A percentile compares a stretch with the other conserved stretches of the same genome.
Evolutionary conservation across 257 asterid genomes (phyloP).

Genomic region (Linderniella brevidens): DNA sequence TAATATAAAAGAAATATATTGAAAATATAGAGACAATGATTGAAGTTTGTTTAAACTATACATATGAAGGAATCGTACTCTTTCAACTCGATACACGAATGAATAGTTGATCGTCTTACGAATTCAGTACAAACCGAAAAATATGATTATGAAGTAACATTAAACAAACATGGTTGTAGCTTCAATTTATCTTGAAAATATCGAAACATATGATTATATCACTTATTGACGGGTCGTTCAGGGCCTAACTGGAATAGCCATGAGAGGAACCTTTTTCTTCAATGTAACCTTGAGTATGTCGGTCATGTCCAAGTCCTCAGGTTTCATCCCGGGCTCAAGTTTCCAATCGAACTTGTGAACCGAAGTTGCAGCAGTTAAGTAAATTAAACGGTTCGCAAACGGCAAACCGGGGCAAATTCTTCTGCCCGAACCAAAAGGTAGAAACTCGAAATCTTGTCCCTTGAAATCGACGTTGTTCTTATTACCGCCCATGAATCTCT

Average conservation of each 20-base stretch:
- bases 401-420: conserved; percentile 2
- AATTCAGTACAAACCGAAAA: no score
- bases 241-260: background rate
- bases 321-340: background rate
- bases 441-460: background rate
- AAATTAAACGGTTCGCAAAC: background rate
- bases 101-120: no score
- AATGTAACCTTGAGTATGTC: background rate
- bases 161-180: no score
- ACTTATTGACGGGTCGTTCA: no score
- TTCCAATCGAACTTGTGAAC: conserved; percentile 1
- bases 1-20: no score
- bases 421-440: conserved; percentile 3
- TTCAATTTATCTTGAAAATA: no score
- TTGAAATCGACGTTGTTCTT: background rate
- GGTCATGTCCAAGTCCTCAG: background rate
- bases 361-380: background rate
- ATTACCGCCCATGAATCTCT: background rate
- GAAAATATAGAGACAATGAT: no score
- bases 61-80: no score
- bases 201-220: no score
- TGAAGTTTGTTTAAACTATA: no score
- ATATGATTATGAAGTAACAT: no score
- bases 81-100: no score
- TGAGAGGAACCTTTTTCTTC: background rate